Base-by-base conservation (phyloP, 139 green algal species). In the Gonium pectorale region DNA sequence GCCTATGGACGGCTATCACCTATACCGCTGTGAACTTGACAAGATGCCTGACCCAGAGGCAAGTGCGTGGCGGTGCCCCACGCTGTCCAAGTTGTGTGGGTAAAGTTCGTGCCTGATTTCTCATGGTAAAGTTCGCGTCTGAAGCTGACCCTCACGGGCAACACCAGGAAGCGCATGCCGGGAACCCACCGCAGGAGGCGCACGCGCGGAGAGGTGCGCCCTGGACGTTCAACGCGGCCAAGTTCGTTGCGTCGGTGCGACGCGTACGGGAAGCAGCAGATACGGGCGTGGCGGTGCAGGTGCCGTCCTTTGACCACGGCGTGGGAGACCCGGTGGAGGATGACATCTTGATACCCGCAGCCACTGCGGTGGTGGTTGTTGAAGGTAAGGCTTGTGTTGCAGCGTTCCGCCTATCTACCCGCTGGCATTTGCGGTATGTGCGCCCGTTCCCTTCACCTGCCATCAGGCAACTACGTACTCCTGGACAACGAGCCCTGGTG, bases 401-500 rank as follows among this genome's bases (percentile, higher is more conserved):
- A n/a, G n/a, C n/a, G n/a, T n/a, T n/a, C n/a, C n/a, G n/a, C n/a
- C n/a, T n/a, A n/a, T n/a, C n/a, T n/a, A n/a, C n/a, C n/a, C n/a
- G n/a, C n/a, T n/a, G n/a, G n/a, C n/a, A n/a, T n/a, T n/a, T n/a
- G n/a, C n/a, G n/a, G n/a, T n/a, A n/a, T n/a, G n/a, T n/a, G n/a
- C n/a, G n/a, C n/a, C n/a, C n/a, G n/a, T n/a, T n/a, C n/a, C n/a
- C n/a, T n/a, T n/a, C n/a, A n/a, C n/a, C n/a, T n/a, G n/a, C n/a
- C n/a, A n/a, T 96, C 98, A 82, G 97, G 97, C 38, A 98, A 98
- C 87, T 99, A 99, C 74, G 43, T 98, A 54, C 89, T 98, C 49
- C 89, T 99, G 35, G 87, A 90, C 70, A 37, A 79, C 43, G 75
- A 90, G 33, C 92, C 92, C 0, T 95, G 93, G 92, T 24, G 72